A percentile compares a stretch with the other conserved stretches of the same genome.
These are phyloP conservation scores for Halophytophthora batemanensis DNA, from an alignment of 352 stramenopile species.

Conservation along the genomic window DNA sequence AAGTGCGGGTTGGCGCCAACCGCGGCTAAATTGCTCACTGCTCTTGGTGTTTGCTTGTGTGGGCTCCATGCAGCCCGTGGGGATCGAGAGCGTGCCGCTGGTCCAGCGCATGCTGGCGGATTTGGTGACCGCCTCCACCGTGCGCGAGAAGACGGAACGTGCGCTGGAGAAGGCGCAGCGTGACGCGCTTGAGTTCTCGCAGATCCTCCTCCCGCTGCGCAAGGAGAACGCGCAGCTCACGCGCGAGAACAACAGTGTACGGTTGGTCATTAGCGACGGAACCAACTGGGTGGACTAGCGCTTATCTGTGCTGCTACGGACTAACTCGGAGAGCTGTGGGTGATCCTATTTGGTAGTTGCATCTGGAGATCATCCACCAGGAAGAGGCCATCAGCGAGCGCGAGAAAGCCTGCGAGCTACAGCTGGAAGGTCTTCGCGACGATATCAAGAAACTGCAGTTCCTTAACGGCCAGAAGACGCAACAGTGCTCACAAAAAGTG, in stretches of 20 bases:
- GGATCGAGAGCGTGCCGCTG: conserved; percentile 54
- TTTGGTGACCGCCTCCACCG: conserved; percentile 31
- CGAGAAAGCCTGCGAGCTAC: conserved; percentile 57
- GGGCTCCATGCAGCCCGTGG: conserved; percentile 35
- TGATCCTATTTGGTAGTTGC: conserved; percentile 43
- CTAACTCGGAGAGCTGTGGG: background rate
- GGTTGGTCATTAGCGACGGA: too few relatives aligned
- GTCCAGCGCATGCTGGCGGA: conserved; percentile 59
- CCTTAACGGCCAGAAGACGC: conserved; percentile 49
- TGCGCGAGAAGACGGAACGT: conserved; percentile 30
- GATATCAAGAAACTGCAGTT: conserved; percentile 74
- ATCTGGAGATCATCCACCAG: conserved; percentile 80
- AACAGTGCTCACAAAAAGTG: conserved; percentile 59
- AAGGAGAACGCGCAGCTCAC: conserved; percentile 75
- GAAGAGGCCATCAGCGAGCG: conserved; percentile 68
- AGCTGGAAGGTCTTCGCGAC: conserved; percentile 69
- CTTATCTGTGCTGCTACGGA: background rate
- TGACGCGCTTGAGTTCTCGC: conserved; percentile 60
- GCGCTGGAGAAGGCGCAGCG: conserved; percentile 53
- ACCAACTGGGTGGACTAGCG: background rate
- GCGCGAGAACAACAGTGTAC: conserved; percentile 76
- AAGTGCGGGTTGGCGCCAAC: background rate
- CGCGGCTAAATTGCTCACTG: background rate
- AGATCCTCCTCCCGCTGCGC: conserved; percentile 66
- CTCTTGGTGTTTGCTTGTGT: background rate